Conservation (phyloP, 352 stramenopile species). For the Pythium graminicola region DNA sequence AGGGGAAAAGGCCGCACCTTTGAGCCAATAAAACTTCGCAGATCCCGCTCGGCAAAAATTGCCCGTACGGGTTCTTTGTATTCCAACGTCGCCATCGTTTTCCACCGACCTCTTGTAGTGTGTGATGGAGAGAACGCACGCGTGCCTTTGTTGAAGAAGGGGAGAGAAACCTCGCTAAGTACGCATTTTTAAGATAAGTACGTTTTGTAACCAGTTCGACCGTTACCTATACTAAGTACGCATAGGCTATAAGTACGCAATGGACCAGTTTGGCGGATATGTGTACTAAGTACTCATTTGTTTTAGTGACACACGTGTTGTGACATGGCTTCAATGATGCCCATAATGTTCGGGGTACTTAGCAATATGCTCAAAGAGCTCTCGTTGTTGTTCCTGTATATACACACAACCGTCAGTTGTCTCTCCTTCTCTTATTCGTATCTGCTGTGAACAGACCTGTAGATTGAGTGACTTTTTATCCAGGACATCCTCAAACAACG, state of each 20-base stretch:
- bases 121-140: not conserved
- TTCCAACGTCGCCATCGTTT: conserved; percentile 17
- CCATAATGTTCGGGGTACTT: conserved; percentile 92
- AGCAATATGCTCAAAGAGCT: conserved; percentile 86
- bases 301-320: not conserved
- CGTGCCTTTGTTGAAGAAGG: conserved; percentile 12
- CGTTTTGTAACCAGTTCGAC: conserved; percentile 11
- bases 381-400: conserved; percentile 86
- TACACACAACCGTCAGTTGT: too few relatives aligned
- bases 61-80: conserved; percentile 59
- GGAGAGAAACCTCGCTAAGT: not conserved
- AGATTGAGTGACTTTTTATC: conserved; percentile 91
- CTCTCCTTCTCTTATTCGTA: too few relatives aligned
- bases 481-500: conserved; percentile 98
- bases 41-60: conserved; percentile 72
- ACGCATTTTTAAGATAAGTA: conserved; percentile 5
- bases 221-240: conserved; percentile 2
- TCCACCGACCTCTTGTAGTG: too few relatives aligned
- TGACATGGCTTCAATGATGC: not conserved
- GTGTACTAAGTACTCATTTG: not conserved
- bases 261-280: too few relatives aligned
- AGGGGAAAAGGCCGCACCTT: conserved; percentile 42
- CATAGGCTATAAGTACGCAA: too few relatives aligned
- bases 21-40: conserved; percentile 65
- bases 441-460: conserved; percentile 31